Evolutionary conservation across 768 basidiomycete species (phyloP).

Genomic region (Lanmaoa rubissima): DNA sequence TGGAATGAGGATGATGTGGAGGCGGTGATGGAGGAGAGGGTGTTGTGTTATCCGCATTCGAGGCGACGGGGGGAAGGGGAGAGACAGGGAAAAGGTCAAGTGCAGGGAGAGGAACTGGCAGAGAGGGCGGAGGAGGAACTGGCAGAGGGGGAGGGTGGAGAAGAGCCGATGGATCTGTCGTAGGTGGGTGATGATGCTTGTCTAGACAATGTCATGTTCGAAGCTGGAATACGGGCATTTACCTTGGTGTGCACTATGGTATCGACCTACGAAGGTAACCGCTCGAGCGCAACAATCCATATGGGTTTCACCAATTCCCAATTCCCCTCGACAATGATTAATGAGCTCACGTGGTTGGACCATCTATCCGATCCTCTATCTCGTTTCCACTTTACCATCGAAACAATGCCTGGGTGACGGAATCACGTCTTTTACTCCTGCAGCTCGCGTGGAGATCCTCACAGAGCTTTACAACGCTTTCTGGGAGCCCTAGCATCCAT

Average conservation of each 20-base stretch:
- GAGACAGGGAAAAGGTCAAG: neutral
- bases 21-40: conserved; percentile 68
- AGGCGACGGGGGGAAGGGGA: conserved; percentile 5
- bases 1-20: conserved; percentile 91
- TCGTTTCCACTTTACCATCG: conserved; percentile 71
- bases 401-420: conserved; percentile 76
- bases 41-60: conserved; percentile 57
- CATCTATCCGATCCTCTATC: conserved; percentile 60
- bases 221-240: neutral
- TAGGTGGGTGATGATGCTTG: neutral
- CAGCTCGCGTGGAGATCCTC: conserved; percentile 78
- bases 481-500: conserved; percentile 70
- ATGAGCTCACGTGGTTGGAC: conserved; percentile 50
- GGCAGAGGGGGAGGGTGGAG: conserved; percentile 40
- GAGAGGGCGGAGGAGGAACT: neutral
- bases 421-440: conserved; percentile 72
- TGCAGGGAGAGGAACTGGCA: neutral
- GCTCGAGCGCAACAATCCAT: no score
- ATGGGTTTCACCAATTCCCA: conserved; percentile 48
- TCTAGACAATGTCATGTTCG: neutral
- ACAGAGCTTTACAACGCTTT: conserved; percentile 78
- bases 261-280: no score
- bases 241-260: neutral
- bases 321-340: conserved; percentile 39
- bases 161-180: conserved; percentile 41